These are phyloP conservation scores for Austroboletus eburneus DNA, from an alignment of 768 basidiomycete genomes.

Conservation along the genomic window DNA sequence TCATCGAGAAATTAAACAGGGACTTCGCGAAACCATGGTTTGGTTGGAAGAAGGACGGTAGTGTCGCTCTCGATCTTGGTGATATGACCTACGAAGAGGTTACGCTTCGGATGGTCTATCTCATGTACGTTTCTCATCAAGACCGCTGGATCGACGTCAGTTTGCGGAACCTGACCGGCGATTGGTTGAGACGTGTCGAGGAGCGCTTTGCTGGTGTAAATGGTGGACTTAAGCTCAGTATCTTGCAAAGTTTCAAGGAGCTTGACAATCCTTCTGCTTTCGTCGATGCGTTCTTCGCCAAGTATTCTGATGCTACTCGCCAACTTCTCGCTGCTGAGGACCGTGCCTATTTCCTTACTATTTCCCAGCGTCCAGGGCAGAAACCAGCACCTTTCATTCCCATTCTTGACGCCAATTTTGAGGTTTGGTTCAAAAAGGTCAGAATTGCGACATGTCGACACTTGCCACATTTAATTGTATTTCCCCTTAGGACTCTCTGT, in stretches of 20 bases:
- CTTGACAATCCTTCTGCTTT: slow-evolving; percentile 81
- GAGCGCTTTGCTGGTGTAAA: slow-evolving; percentile 93
- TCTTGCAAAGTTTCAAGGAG: slow-evolving; percentile 76
- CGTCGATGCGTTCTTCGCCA: slow-evolving; percentile 77
- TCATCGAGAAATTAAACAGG: slow-evolving; percentile 88
- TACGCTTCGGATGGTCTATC: slow-evolving; percentile 81
- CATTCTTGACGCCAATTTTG: slow-evolving; percentile 86
- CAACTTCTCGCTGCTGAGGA: slow-evolving; percentile 93
- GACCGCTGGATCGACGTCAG: slow-evolving; percentile 91
- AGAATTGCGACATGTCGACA: slow-evolving; percentile 10
- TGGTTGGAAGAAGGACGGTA: slow-evolving; percentile 91
- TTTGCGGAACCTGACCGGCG: slow-evolving; percentile 89
- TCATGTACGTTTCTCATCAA: slow-evolving; percentile 94
- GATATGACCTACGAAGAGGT: slow-evolving; percentile 99
- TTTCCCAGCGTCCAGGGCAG: slow-evolving; percentile 93
- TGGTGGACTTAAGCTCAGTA: slow-evolving; percentile 74
- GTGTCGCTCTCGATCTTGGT: slow-evolving; percentile 76
- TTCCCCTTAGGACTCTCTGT: slow-evolving; percentile 76
- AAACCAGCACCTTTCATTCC: slow-evolving; percentile 99
- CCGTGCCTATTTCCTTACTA: slow-evolving; percentile 92
- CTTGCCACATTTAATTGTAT: slow-evolving; percentile 9
- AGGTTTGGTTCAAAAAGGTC: slow-evolving; percentile 99
- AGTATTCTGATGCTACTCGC: slow-evolving; percentile 74
- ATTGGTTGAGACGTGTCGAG: slow-evolving; percentile 95
- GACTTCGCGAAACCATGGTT: slow-evolving; percentile 99